Percentiles rank a stretch among this genome's conserved stretches.
Evolutionary conservation across 164 flowering plant species (phyloP).

Genomic region (Chloranthus sessilifolius): DNA sequence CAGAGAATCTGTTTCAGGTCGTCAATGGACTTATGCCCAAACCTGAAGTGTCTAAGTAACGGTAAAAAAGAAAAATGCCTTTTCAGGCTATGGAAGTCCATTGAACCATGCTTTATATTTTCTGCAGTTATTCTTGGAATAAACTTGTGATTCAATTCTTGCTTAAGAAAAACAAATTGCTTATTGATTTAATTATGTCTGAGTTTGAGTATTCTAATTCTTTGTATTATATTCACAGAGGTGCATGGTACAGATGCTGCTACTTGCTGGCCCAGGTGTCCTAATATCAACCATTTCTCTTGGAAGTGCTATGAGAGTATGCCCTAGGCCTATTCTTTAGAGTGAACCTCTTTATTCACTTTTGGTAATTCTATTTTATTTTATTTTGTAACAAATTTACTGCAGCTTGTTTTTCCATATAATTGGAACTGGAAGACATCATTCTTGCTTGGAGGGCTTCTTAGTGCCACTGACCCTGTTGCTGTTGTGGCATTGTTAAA

Average conservation of each 20-base stretch:
- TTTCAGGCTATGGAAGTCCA: too few species aligned
- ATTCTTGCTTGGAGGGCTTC: conserved; percentile 87
- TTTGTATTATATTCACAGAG: conserved; percentile 40
- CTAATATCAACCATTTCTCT: conserved; percentile 80
- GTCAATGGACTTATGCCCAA: too few species aligned
- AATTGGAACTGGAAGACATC: conserved; percentile 92
- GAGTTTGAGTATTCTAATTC: too few species aligned
- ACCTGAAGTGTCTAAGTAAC: too few species aligned
- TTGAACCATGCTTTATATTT: too few species aligned
- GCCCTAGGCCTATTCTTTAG: not conserved
- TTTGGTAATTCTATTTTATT: conserved; percentile 4
- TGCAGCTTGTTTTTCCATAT: conserved; percentile 81
- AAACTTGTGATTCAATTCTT: too few species aligned
- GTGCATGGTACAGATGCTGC: conserved; percentile 82
- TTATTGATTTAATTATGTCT: too few species aligned
- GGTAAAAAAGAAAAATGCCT: too few species aligned
- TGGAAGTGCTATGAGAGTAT: conserved; percentile 84
- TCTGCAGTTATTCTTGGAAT: too few species aligned
- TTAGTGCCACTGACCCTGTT: conserved; percentile 99
- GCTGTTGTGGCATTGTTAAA: conserved; percentile 91
- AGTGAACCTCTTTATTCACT: not conserved
- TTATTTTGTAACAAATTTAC: conserved; percentile 4
- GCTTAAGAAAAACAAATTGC: too few species aligned
- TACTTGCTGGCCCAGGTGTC: conserved; percentile 97
- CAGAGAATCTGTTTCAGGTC: too few species aligned